Conservation (phyloP, 208 protist genomes). For the Trypanosoma boissoni region DNA sequence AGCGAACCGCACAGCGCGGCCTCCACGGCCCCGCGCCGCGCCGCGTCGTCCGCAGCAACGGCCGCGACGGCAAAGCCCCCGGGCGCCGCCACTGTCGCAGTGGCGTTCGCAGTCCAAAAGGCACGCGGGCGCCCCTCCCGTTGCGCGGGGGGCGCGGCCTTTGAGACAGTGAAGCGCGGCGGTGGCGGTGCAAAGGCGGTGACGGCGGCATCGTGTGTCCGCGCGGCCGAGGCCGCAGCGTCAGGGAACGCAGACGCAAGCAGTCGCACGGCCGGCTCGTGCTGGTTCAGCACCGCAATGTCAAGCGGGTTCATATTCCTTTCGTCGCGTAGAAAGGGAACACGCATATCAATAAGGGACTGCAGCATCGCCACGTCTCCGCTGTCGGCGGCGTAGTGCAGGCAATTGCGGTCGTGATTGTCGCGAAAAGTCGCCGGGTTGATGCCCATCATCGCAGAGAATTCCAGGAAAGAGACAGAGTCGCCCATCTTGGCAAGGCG, state of each 20-base stretch:
- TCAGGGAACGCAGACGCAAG: slow-evolving; percentile 32
- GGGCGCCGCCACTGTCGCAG: too few relatives aligned
- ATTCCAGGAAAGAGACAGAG: slow-evolving; percentile 47
- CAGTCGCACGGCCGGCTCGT: slow-evolving; percentile 18
- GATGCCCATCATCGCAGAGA: slow-evolving; percentile 29
- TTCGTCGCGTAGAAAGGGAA: slow-evolving; percentile 62
- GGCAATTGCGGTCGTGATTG: slow-evolving; percentile 70
- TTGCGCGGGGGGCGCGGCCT: slow-evolving; percentile 38
- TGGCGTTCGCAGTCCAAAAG: slow-evolving; percentile 28
- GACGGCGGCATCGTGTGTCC: slow-evolving; percentile 48
- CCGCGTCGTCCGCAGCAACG: slow-evolving; percentile 4
- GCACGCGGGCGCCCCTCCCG: slow-evolving; percentile 8
- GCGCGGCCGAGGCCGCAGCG: slow-evolving; percentile 17
- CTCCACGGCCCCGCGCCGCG: slow-evolving; percentile 8
- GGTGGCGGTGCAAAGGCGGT: slow-evolving; percentile 48
- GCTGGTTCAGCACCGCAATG: slow-evolving; percentile 61
- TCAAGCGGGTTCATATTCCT: slow-evolving; percentile 75
- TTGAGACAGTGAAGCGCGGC: slow-evolving; percentile 72
- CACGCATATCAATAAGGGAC: slow-evolving; percentile 34
- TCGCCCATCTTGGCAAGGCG: slow-evolving; percentile 85
- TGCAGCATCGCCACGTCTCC: slow-evolving; percentile 47
- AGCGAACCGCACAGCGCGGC: neutral
- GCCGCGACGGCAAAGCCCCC: too few relatives aligned
- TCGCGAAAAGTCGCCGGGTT: slow-evolving; percentile 52
- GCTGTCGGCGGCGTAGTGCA: slow-evolving; percentile 84